Conservation (phyloP, 495 filamentous ascomycete genomes). For the Neurospora tetraspora region DNA sequence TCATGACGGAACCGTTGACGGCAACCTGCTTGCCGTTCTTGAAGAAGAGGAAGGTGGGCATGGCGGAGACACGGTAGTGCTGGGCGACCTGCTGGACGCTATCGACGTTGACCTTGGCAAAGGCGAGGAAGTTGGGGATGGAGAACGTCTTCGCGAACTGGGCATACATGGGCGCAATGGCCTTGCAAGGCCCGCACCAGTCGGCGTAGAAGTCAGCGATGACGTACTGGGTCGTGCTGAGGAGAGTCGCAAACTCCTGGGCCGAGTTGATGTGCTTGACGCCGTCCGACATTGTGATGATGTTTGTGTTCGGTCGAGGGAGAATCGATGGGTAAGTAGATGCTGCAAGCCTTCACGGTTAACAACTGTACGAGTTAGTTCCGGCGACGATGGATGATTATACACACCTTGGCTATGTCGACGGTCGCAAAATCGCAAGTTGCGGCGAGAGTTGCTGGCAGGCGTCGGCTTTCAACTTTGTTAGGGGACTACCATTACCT, state of each 20-base stretch:
- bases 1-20: conserved; percentile 44
- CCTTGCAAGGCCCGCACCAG: conserved; percentile 62
- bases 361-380: neutral
- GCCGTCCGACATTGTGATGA: conserved; percentile 12
- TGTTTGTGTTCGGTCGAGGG: neutral
- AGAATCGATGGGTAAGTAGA: neutral
- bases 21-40: conserved; percentile 62
- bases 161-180: conserved; percentile 50
- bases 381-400: neutral
- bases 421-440: neutral
- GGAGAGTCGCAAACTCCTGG: conserved; percentile 28
- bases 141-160: conserved; percentile 38
- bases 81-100: conserved; percentile 37
- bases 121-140: conserved; percentile 40
- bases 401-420: neutral
- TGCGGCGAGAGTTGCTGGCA: neutral
- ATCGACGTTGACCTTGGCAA: conserved; percentile 54
- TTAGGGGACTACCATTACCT: neutral
- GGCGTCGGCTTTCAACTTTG: neutral
- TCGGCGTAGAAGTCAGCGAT: conserved; percentile 48
- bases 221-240: conserved; percentile 33
- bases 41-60: conserved; percentile 88
- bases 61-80: conserved; percentile 43
- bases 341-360: neutral
- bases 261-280: conserved; percentile 27